phyloP scores from a whole-genome alignment of 108 stramenopile genomes.

The Pinguiococcus pyrenoidosus region DNA sequence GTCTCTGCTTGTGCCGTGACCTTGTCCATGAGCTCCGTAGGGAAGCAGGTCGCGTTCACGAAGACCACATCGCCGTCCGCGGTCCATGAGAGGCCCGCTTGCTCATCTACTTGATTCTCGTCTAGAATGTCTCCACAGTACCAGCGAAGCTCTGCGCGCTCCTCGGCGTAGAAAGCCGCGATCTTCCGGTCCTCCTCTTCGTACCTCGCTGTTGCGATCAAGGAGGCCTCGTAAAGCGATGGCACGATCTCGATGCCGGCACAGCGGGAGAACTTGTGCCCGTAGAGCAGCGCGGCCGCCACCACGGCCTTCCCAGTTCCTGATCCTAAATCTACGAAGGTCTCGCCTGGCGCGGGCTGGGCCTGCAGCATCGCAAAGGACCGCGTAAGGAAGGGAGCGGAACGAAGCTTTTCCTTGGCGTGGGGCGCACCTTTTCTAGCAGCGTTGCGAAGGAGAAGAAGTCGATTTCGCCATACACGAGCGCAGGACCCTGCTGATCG shows the following conservation, averaged over 20 bases:
- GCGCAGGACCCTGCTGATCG: slow-evolving; percentile 1
- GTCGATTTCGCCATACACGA: slow-evolving; percentile 18
- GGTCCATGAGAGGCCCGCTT: not conserved
- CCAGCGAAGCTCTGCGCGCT: not conserved
- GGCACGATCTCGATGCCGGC: not conserved
- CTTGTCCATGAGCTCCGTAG: slow-evolving; percentile 28
- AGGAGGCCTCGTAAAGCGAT: slow-evolving; percentile 8
- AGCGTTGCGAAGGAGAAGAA: slow-evolving; percentile 15
- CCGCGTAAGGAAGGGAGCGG: too few species aligned
- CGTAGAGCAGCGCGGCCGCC: slow-evolving; percentile 2
- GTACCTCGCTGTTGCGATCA: not conserved
- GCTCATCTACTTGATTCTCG: too few species aligned
- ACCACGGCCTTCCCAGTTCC: not conserved
- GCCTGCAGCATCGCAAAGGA: too few species aligned
- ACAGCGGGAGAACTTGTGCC: not conserved
- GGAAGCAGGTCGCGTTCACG: slow-evolving; percentile 49
- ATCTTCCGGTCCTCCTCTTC: not conserved
- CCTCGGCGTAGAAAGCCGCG: not conserved
- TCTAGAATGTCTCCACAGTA: too few species aligned
- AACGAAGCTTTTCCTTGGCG: slow-evolving; percentile 1
- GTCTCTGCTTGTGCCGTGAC: slow-evolving; percentile 24
- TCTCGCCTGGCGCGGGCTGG: not conserved
- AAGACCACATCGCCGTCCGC: slow-evolving; percentile 30
- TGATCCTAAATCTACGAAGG: not conserved
- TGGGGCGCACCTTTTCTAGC: not conserved